A percentile compares a stretch with the other conserved stretches of the same genome.
These are phyloP conservation scores for Penicillium longicatenatum DNA, from an alignment of 495 filamentous ascomycete genomes.

Conservation along the genomic window DNA sequence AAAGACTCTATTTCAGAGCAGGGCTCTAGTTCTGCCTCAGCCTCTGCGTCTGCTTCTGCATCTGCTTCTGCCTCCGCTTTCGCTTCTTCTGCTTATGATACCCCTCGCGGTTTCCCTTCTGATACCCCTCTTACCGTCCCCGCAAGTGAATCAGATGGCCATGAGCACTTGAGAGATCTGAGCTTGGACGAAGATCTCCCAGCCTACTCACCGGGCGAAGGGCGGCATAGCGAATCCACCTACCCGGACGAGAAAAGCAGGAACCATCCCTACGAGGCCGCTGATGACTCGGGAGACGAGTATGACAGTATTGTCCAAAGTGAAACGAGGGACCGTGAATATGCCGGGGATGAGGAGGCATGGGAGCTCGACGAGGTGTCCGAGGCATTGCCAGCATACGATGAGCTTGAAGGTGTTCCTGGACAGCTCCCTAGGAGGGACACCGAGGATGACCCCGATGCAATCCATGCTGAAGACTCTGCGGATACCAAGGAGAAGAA, in stretches of 20 bases:
- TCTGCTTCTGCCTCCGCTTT: not conserved
- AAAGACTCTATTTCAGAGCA: not conserved
- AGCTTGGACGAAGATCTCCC: not conserved
- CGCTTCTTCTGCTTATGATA: no score
- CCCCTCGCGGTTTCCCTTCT: not conserved
- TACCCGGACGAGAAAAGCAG: not conserved
- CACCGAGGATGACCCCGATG: not conserved
- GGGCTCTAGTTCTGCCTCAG: not conserved
- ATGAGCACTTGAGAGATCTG: not conserved
- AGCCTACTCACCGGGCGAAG: not conserved
- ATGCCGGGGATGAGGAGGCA: conserved; percentile 12
- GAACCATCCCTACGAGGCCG: not conserved
- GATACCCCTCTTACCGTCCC: not conserved
- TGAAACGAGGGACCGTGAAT: not conserved
- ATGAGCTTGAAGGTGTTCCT: conserved; percentile 1
- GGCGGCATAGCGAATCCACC: not conserved
- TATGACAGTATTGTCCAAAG: not conserved
- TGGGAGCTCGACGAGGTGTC: conserved; percentile 25
- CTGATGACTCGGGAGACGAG: not conserved
- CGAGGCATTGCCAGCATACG: conserved; percentile 3
- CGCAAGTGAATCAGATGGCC: not conserved
- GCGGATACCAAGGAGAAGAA: conserved; percentile 10
- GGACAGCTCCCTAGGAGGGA: not conserved
- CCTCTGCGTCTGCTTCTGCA: not conserved
- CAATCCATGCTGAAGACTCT: not conserved